Evolutionary conservation across 2,329 filamentous ascomycete genomes (phyloP), one percentile per base, ranked within the genome.

Genomic region (Stenocarpella maydis): DNA sequence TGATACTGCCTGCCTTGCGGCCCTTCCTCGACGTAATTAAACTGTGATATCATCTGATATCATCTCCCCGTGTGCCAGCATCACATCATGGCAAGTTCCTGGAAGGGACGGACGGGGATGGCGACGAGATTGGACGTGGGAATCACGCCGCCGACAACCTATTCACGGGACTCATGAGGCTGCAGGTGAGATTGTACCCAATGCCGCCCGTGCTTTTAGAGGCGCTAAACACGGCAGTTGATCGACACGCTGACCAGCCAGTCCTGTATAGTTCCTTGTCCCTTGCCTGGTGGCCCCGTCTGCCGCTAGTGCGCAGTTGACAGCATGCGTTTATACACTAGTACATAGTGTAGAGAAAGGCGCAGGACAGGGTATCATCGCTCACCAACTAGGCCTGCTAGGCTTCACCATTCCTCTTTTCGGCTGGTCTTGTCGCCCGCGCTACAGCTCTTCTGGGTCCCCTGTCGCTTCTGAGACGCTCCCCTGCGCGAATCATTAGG

Each of bases 401-500:
- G 58, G n/a, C 58, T 26, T 47, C 41, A 49, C 21, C 41, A 63
- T 63, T 63, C 28, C 58, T 63, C 58, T 26, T 63, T 63, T 63
- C 41, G 58, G 58, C 58, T 63, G 58, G 58, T n/a, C 58, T 24
- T 63, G 19, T 49, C 34, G 58, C 58, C 58, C 52, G 61, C 67
- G 54, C 68, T 67, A 58, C 50, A 45, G 24, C 72, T 71, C 75
- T 76, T 78, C 74, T 76, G 77, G 78, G 75, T 77, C 74, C 76
- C 77, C 69, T 73, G 76, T 76, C 71, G 74, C 72, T 74, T 75
- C 75, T 80, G 79, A 79, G 58, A 63, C 58, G 41, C 28, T 24
- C 41, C 58, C 58, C 58, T 63, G 58, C 34, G 58, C 41, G 6
- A 63, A 63, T 63, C 58, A 63, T 63, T 63, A 21, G 5, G 41